These are phyloP conservation scores for Spinacia oleracea DNA, from an alignment of 179 eudicot species.

Conservation along the genomic window DNA sequence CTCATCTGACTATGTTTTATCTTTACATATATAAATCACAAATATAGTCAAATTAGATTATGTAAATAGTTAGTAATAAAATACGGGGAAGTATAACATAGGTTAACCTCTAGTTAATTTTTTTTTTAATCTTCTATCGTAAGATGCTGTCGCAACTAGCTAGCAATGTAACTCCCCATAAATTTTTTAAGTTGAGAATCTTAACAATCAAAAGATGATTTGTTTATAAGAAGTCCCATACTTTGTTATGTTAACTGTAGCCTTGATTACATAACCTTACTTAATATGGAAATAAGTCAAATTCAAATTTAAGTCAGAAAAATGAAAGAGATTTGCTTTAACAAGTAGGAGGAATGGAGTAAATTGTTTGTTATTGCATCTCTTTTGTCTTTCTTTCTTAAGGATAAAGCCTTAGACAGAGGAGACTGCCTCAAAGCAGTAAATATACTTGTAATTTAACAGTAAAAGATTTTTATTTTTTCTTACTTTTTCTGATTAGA, in stretches of 20 bases:
- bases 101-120: too few species aligned
- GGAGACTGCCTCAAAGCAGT: slow-evolving; percentile 15
- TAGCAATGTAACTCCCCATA: too few species aligned
- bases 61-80: too few species aligned
- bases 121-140: too few species aligned
- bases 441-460: slow-evolving; percentile 8
- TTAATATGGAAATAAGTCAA: background rate
- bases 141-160: too few species aligned
- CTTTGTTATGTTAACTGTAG: background rate
- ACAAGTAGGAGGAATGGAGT: background rate
- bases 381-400: slow-evolving; percentile 16
- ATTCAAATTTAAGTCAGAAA: slow-evolving; percentile 10
- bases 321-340: slow-evolving; percentile 12
- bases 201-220: background rate
- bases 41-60: too few species aligned
- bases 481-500: slow-evolving; percentile 7
- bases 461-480: slow-evolving; percentile 15
- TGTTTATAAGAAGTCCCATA: slow-evolving; percentile 6
- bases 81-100: too few species aligned
- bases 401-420: slow-evolving; percentile 4
- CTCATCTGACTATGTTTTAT: too few species aligned
- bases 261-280: slow-evolving; percentile 11
- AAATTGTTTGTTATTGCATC: slow-evolving; percentile 1
- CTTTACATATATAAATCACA: too few species aligned
- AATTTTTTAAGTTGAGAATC: too few species aligned